Percentiles rank a stretch among this genome's conserved stretches.
These are phyloP conservation scores for Dothistroma septosporum DNA, from an alignment of 2,329 filamentous ascomycete species.

Conservation along the genomic window DNA sequence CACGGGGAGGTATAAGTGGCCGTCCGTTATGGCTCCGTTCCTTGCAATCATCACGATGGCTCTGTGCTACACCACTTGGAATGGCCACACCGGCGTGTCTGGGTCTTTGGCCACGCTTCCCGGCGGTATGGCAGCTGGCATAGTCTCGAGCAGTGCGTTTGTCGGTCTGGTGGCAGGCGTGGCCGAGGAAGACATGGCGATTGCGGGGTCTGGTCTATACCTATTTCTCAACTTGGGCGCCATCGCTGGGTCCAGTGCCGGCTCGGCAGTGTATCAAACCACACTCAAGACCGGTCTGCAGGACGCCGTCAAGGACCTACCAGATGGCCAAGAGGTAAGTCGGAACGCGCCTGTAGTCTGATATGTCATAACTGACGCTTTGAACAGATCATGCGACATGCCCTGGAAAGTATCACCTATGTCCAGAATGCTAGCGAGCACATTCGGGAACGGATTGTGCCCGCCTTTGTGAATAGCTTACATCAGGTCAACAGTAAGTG, in stretches of 20 bases:
- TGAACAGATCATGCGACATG: constrained; percentile 40
- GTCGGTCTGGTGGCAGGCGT: constrained; percentile 49
- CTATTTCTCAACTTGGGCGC: constrained; percentile 44
- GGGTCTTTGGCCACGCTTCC: constrained; percentile 35
- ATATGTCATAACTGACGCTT: constrained; percentile 1
- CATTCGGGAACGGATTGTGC: constrained; percentile 23
- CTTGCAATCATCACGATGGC: constrained; percentile 50
- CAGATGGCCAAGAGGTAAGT: constrained; percentile 29
- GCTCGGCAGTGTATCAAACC: constrained; percentile 37
- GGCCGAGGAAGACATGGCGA: constrained; percentile 44
- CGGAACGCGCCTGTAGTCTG: background rate
- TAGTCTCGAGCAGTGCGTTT: constrained; percentile 46
- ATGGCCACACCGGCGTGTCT: constrained; percentile 54
- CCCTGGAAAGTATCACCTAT: constrained; percentile 40
- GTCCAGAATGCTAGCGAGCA: constrained; percentile 28
- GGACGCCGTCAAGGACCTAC: constrained; percentile 30
- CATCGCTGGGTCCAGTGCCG: constrained; percentile 39
- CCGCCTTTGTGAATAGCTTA: constrained; percentile 26
- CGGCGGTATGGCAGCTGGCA: constrained; percentile 51
- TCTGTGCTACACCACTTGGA: constrained; percentile 55
- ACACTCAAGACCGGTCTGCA: constrained; percentile 35
- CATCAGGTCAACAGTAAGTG: constrained; percentile 29
- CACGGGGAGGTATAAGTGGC: constrained; percentile 57
- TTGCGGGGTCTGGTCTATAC: constrained; percentile 49
- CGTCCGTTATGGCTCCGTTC: constrained; percentile 51